A percentile compares a stretch with the other conserved stretches of the same genome.
phyloP scores from a whole-genome alignment of 163 green algal species.

The Scenedesmus sp. region DNA sequence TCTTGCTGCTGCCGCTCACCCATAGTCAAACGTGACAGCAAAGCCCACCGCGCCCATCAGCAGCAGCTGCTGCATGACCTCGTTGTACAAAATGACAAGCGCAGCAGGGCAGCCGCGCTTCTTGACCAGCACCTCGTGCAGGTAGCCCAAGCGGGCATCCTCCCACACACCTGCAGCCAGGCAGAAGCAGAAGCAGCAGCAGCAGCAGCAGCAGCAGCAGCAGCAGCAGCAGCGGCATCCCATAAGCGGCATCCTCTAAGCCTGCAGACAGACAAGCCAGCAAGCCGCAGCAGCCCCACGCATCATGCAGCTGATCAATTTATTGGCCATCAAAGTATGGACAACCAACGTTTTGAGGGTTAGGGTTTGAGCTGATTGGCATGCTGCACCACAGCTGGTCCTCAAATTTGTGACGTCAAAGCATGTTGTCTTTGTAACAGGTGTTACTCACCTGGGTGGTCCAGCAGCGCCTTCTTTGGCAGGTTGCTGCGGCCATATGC shows the following conservation, averaged over 20 bases:
- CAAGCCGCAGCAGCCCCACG: no score
- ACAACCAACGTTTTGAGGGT: no score
- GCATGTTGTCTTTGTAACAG: no score
- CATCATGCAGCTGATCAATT: no score
- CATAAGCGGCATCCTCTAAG: no score
- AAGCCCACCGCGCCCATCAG: conserved; percentile 59
- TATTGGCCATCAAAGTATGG: no score
- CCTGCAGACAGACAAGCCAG: no score
- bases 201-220: neutral
- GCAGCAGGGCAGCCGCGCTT: conserved; percentile 53
- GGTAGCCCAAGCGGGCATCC: conserved; percentile 61
- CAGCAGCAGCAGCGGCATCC: neutral
- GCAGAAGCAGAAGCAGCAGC: neutral
- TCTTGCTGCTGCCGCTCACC: conserved; percentile 9
- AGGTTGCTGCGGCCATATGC: conserved; percentile 54
- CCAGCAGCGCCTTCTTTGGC: conserved; percentile 43
- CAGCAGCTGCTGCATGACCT: conserved; percentile 62
- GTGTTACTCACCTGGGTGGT: conserved; percentile 50
- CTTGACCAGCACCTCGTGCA: conserved; percentile 70
- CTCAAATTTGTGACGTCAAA: no score
- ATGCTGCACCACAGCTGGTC: no score
- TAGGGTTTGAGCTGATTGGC: no score
- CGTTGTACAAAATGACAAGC: conserved; percentile 60
- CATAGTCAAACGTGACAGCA: conserved; percentile 59
- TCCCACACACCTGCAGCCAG: conserved; percentile 67